These are phyloP conservation scores for Craspedostauros australis DNA, from an alignment of 108 stramenopile species.

Conservation along the genomic window DNA sequence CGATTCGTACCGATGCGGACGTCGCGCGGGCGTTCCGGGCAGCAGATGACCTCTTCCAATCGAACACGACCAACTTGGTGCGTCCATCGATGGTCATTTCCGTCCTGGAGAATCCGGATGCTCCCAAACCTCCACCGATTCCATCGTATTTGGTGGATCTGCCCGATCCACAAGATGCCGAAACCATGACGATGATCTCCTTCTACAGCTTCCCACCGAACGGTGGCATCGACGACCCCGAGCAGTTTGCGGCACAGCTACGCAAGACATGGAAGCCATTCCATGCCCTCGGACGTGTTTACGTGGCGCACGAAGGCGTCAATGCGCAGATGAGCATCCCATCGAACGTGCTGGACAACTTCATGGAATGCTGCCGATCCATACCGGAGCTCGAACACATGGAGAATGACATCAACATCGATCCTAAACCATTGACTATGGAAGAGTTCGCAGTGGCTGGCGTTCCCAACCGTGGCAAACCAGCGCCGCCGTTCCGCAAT, in stretches of 20 bases:
- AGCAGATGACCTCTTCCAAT: slow-evolving; percentile 55
- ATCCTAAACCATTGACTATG: slow-evolving; percentile 58
- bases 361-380: slow-evolving; percentile 46
- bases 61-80: slow-evolving; percentile 22
- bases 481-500: slow-evolving; percentile 76
- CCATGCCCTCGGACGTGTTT: slow-evolving; percentile 84
- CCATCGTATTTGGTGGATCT: slow-evolving; percentile 62
- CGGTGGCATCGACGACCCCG: slow-evolving; percentile 54
- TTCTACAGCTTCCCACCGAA: slow-evolving; percentile 80
- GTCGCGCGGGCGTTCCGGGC: slow-evolving; percentile 51
- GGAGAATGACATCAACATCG: slow-evolving; percentile 88
- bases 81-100: slow-evolving; percentile 71
- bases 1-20: slow-evolving; percentile 58
- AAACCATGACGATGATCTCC: slow-evolving; percentile 84
- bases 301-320: slow-evolving; percentile 91
- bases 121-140: slow-evolving; percentile 66
- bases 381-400: slow-evolving; percentile 65
- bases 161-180: slow-evolving; percentile 58
- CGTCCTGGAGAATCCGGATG: slow-evolving; percentile 77
- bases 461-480: slow-evolving; percentile 35
- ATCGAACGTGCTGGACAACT: slow-evolving; percentile 67
- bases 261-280: slow-evolving; percentile 78
- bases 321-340: slow-evolving; percentile 98
- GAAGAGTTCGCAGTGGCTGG: slow-evolving; percentile 62
- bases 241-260: slow-evolving; percentile 53